Evolutionary conservation across 2,329 filamentous ascomycete species (phyloP).

Genomic region (Corynespora cassiicola): DNA sequence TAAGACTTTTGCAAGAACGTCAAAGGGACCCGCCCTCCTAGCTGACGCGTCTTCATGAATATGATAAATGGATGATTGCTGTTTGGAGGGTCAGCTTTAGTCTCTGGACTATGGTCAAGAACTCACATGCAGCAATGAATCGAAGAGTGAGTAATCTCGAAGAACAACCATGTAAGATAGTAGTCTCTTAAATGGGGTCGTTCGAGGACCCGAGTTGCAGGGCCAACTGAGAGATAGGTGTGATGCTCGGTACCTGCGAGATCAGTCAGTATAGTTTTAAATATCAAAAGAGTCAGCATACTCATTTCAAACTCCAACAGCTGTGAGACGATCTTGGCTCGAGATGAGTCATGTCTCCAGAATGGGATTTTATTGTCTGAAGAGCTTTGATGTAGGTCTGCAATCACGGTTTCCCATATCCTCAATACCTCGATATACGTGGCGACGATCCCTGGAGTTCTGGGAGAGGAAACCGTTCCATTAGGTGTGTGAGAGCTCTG

Average conservation of each 20-base stretch:
- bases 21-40: conserved; percentile 6
- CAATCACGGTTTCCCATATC: conserved; percentile 11
- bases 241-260: too few relatives aligned
- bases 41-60: conserved; percentile 3
- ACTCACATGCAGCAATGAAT: conserved; percentile 11
- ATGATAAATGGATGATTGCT: conserved; percentile 16
- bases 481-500: too few relatives aligned
- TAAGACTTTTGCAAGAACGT: conserved; percentile 15
- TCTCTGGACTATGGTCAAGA: not conserved
- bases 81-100: conserved; percentile 2
- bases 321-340: conserved; percentile 9
- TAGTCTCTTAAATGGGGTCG: conserved; percentile 5
- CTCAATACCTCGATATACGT: too few relatives aligned
- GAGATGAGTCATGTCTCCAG: conserved; percentile 12
- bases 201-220: conserved; percentile 11
- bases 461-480: too few relatives aligned
- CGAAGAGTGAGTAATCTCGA: conserved; percentile 6
- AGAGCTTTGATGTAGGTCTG: conserved; percentile 7
- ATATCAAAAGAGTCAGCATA: conserved; percentile 5
- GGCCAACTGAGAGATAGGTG: conserved; percentile 5
- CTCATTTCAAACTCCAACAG: conserved; percentile 10
- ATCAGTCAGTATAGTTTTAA: too few relatives aligned
- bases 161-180: conserved; percentile 9
- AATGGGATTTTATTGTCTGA: conserved; percentile 7
- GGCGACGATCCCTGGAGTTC: too few relatives aligned